phyloP scores from a whole-genome alignment of 192 early-diverging fungal genomes.

The Umbelopsis sp. region DNA sequence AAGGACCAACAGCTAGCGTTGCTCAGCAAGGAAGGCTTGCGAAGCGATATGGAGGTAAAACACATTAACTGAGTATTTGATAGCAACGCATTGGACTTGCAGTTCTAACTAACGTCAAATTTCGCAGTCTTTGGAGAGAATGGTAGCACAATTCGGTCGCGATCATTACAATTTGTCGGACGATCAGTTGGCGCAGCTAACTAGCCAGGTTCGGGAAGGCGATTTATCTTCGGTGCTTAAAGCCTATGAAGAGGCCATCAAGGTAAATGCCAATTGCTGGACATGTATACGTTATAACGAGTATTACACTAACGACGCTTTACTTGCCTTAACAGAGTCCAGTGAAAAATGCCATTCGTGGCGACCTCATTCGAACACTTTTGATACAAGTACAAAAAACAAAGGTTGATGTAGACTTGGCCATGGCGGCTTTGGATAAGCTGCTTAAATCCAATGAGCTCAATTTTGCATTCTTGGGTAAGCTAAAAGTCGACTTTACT shows the following conservation, averaged over 20 bases:
- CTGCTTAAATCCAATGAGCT: constrained; percentile 92
- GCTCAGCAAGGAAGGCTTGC: constrained; percentile 73
- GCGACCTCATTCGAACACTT: constrained; percentile 71
- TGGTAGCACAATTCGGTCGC: constrained; percentile 83
- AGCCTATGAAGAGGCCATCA: constrained; percentile 80
- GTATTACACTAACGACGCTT: background rate
- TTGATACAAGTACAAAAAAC: constrained; percentile 91
- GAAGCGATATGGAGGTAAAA: constrained; percentile 75
- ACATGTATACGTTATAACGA: background rate
- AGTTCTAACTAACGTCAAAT: too few species aligned
- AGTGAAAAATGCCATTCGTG: constrained; percentile 48
- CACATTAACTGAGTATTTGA: too few species aligned
- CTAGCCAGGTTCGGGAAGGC: constrained; percentile 66
- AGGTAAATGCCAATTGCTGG: constrained; percentile 36
- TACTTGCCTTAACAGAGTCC: constrained; percentile 37
- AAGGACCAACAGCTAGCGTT: constrained; percentile 77
- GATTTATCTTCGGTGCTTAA: constrained; percentile 81
- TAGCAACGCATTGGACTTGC: background rate
- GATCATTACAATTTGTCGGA: constrained; percentile 48
- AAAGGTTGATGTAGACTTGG: constrained; percentile 90
- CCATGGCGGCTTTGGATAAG: constrained; percentile 92
- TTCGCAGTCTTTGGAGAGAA: constrained; percentile 76
- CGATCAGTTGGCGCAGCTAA: constrained; percentile 56
- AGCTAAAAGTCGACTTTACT: background rate
- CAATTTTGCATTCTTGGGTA: constrained; percentile 88